phyloP scores from a whole-genome alignment of 75 land plant genomes.

The Picea glauca region DNA sequence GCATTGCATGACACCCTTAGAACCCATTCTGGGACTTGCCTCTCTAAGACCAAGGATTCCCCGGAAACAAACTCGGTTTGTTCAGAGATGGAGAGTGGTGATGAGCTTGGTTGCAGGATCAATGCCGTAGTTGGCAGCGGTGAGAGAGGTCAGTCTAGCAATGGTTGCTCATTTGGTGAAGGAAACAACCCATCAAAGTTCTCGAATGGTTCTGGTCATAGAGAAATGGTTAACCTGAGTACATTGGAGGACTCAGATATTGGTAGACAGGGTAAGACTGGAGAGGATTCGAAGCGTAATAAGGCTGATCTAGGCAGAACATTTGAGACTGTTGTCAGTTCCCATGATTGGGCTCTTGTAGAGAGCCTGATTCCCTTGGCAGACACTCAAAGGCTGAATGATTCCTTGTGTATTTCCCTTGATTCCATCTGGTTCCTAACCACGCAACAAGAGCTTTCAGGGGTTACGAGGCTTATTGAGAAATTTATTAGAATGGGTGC shows the following conservation, averaged over 20 bases:
- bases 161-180: not conserved
- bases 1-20: not conserved
- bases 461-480: slow-evolving; percentile 57
- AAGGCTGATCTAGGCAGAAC: slow-evolving; percentile 62
- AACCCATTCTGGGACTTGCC: not conserved
- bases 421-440: slow-evolving; percentile 88
- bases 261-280: slow-evolving; percentile 12
- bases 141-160: not conserved
- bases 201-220: not conserved
- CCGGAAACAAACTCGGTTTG: not conserved
- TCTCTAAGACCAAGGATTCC: not conserved
- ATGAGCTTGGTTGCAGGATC: not conserved
- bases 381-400: slow-evolving; percentile 75
- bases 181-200: not conserved
- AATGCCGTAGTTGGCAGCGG: not conserved
- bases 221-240: not conserved
- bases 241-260: not conserved
- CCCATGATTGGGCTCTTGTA: slow-evolving; percentile 79
- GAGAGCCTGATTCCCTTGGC: slow-evolving; percentile 65
- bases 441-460: slow-evolving; percentile 55
- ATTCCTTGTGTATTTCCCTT: slow-evolving; percentile 80
- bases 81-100: not conserved
- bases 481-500: slow-evolving; percentile 67
- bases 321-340: slow-evolving; percentile 76
- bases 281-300: slow-evolving; percentile 29